Evolutionary conservation across 768 basidiomycete genomes (phyloP).

Genomic region (Lactarius deliciosus): DNA sequence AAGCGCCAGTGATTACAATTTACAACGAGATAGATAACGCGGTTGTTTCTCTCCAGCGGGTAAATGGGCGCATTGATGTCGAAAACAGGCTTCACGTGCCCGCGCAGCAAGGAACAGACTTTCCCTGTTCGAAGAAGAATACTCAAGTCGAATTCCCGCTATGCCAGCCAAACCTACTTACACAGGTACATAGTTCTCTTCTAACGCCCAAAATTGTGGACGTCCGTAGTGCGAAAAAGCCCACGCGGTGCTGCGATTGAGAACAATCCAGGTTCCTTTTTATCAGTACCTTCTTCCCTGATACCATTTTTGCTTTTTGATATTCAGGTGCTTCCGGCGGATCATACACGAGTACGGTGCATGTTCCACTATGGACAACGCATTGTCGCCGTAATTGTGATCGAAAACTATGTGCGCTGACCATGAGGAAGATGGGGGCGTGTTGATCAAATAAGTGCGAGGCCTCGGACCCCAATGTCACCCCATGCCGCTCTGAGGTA

Average conservation of each 20-base stretch:
- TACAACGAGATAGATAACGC: neutral
- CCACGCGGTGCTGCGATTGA: neutral
- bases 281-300: neutral
- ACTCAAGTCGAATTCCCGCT: neutral
- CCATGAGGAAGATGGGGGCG: neutral
- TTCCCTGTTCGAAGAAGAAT: neutral
- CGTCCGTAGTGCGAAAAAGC: neutral
- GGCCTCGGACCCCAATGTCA: neutral
- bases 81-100: neutral
- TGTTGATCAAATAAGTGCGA: neutral
- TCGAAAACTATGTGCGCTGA: neutral
- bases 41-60: neutral
- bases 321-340: neutral
- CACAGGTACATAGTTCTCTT: neutral
- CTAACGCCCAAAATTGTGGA: neutral
- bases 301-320: neutral
- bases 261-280: neutral
- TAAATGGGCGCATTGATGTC: neutral
- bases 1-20: neutral
- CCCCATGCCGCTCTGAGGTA: neutral
- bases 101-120: neutral
- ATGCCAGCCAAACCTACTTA: neutral
- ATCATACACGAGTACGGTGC: neutral
- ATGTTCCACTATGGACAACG: neutral
- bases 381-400: conserved; percentile 2